Conservation (phyloP, 192 early-diverging fungal genomes). For the Coemansia sp. region DNA sequence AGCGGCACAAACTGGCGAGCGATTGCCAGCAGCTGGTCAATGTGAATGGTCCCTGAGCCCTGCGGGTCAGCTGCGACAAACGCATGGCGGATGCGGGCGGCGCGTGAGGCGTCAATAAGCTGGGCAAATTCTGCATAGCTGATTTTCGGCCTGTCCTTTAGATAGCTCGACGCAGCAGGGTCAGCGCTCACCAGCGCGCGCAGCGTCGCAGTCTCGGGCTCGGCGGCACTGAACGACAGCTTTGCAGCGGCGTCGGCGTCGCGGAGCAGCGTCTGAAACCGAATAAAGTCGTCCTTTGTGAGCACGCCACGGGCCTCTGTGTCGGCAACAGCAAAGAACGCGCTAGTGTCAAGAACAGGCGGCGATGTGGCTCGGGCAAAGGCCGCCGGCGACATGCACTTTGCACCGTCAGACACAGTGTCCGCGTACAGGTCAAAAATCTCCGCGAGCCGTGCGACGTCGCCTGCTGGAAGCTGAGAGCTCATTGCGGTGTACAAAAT, state of each 20-base stretch:
- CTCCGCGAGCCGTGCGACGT: constrained; percentile 34
- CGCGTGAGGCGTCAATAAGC: constrained; percentile 37
- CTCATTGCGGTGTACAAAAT: not conserved
- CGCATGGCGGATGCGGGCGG: constrained; percentile 40
- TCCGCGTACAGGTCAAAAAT: constrained; percentile 51
- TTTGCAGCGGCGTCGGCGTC: constrained; percentile 56
- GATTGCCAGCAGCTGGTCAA: constrained; percentile 39
- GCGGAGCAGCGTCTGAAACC: constrained; percentile 54
- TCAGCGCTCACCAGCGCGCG: constrained; percentile 19
- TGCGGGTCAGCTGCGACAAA: constrained; percentile 30
- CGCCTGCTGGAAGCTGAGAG: constrained; percentile 26
- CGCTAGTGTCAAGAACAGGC: constrained; percentile 23
- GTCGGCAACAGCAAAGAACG: constrained; percentile 58
- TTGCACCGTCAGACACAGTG: constrained; percentile 30
- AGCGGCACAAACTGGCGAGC: constrained; percentile 39
- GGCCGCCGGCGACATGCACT: constrained; percentile 48
- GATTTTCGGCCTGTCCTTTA: constrained; percentile 24
- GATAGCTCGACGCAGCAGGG: constrained; percentile 21
- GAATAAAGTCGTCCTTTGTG: constrained; percentile 54
- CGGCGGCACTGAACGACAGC: constrained; percentile 44
- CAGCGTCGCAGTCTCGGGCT: constrained; percentile 15
- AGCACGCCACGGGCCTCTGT: constrained; percentile 35
- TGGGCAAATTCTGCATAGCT: constrained; percentile 43
- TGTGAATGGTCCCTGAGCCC: constrained; percentile 32
- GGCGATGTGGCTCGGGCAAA: constrained; percentile 47